Evolutionary conservation across 2,329 filamentous ascomycete genomes (phyloP), one percentile per base, ranked within the genome.

Genomic region (Ophiocordyceps sinensis): DNA sequence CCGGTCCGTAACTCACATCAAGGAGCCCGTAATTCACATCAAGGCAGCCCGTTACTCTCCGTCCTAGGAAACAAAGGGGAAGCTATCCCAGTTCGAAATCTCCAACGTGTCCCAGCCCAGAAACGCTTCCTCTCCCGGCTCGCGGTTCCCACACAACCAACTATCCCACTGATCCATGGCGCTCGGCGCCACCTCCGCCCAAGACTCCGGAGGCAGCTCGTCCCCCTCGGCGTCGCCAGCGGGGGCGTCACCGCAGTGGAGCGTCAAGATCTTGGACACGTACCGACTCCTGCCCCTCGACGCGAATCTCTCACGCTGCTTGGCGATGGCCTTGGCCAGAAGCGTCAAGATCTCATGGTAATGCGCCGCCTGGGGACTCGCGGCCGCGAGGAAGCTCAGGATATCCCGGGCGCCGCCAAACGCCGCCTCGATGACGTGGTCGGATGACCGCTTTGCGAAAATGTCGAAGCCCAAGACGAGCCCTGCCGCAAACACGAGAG

Each of bases 401-500:
- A 77, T 66, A 15, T 67, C 60, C 5, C 66, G 62, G 2, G 73
- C 67, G 3, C 66, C 63, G 17, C 59, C 54, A 45, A 77, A 77
- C 0, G 72, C 67, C 7, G 53, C 51, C n/a, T 66, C 64, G 36
- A 68, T 59, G 21, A 67, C 64, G 7, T 63, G 54, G 28, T 70
- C 63, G 1, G 63, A 52, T 1, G 65, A 62, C 6, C 58, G 53
- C 38, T 70, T 65, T 0, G 68, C 68, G 44, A 77, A 74, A 46
- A 74, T 66, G 2, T 69, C 66, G 14, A 78, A 70, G 0, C 74
- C 73, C 0, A 77, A 59, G 0, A 77, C 65, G 0, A 78, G 54
- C 0, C 72, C 73, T 2, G 74, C 70, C 0, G 71, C 70, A 42
- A 78, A 77, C 0, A 75, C 58, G 43, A 70, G 65, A 15, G 68